A percentile compares a stretch with the other conserved stretches of the same genome.
phyloP scores from a whole-genome alignment of 441 rosid genomes.

The Arabidopsis hybrid region DNA sequence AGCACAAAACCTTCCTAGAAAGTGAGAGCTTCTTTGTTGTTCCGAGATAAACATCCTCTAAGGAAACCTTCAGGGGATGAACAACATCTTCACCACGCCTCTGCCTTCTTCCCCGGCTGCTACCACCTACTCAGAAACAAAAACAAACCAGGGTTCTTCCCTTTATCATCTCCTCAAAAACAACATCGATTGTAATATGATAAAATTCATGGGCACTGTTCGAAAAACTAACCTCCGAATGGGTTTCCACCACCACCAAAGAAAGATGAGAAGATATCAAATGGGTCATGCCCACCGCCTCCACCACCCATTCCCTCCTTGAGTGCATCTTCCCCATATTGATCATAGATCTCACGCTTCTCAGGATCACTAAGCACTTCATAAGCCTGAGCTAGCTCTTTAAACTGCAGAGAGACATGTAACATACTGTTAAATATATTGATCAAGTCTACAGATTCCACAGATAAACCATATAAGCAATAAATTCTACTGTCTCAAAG shows the following conservation, averaged over 20 bases:
- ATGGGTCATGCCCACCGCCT: slow-evolving; percentile 74
- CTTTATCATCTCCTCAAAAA: slow-evolving; percentile 10
- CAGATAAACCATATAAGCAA: slow-evolving; percentile 3
- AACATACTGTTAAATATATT: background rate
- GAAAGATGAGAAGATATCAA: slow-evolving; percentile 83
- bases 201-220: background rate
- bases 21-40: slow-evolving; percentile 83
- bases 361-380: slow-evolving; percentile 92
- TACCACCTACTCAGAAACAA: slow-evolving; percentile 53
- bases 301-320: slow-evolving; percentile 87
- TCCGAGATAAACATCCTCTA: slow-evolving; percentile 87
- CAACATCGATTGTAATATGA: background rate
- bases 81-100: slow-evolving; percentile 88
- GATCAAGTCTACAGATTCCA: background rate
- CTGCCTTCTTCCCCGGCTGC: slow-evolving; percentile 85
- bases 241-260: slow-evolving; percentile 73
- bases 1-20: slow-evolving; percentile 74
- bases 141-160: background rate
- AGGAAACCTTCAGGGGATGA: slow-evolving; percentile 86
- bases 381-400: slow-evolving; percentile 94
- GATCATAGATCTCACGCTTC: slow-evolving; percentile 92
- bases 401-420: slow-evolving; percentile 59
- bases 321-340: slow-evolving; percentile 96
- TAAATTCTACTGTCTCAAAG: background rate
- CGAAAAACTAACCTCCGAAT: slow-evolving; percentile 64